Percentiles rank a stretch among this genome's conserved stretches.
phyloP scores from a whole-genome alignment of 2,329 filamentous ascomycete genomes.

The Alternaria alternata region DNA sequence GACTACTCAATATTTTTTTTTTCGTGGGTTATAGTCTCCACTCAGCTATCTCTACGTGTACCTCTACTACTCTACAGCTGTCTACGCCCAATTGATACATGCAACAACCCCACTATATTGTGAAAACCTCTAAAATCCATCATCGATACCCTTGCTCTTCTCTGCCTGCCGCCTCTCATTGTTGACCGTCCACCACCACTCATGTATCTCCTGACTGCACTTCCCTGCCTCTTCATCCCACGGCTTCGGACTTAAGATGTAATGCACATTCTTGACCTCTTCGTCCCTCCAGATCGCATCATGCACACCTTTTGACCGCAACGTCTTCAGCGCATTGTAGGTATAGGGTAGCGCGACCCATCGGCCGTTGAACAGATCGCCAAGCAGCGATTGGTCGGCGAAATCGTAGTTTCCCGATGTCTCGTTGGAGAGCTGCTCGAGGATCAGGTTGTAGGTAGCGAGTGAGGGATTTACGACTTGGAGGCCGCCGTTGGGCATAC shows the following conservation, averaged over 20 bases:
- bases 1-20: background rate
- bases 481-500: conserved; percentile 68
- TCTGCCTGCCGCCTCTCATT: conserved; percentile 59
- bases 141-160: conserved; percentile 57
- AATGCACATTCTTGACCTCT: conserved; percentile 69
- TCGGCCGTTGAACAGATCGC: conserved; percentile 64
- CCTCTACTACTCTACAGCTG: background rate
- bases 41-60: background rate
- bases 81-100: background rate
- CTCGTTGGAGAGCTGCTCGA: conserved; percentile 56
- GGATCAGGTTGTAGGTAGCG: conserved; percentile 61
- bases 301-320: conserved; percentile 65
- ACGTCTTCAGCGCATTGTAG: conserved; percentile 69
- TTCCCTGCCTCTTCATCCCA: conserved; percentile 64
- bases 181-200: conserved; percentile 67
- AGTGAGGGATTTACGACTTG: conserved; percentile 68
- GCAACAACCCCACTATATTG: background rate
- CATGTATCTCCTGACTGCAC: conserved; percentile 58
- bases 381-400: conserved; percentile 66
- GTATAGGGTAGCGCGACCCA: conserved; percentile 68
- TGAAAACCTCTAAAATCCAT: conserved; percentile 56
- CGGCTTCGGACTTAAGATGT: conserved; percentile 68
- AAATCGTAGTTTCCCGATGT: conserved; percentile 64
- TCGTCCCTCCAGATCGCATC: conserved; percentile 67
- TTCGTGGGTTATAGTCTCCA: background rate